These are phyloP conservation scores for Aspergillus saccharolyticus DNA, from an alignment of 495 filamentous ascomycete species.

Conservation along the genomic window DNA sequence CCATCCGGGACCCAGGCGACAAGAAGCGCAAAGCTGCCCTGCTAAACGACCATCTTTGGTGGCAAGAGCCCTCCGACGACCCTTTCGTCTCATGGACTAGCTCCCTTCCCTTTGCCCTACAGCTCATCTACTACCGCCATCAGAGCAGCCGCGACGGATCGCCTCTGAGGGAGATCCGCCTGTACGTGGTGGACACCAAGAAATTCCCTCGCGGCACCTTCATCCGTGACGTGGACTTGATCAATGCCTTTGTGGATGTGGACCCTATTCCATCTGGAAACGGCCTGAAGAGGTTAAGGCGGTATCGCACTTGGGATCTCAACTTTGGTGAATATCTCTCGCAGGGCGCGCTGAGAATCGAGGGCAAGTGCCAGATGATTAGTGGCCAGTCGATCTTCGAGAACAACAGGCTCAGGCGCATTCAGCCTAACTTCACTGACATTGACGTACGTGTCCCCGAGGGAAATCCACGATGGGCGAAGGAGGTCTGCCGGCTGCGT, in stretches of 20 bases:
- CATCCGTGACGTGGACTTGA: constrained; percentile 26
- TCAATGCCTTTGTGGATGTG: constrained; percentile 14
- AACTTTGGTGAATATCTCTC: constrained; percentile 38
- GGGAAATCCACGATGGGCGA: no score
- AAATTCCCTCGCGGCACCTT: constrained; percentile 26
- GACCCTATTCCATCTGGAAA: neutral
- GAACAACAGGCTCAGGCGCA: no score
- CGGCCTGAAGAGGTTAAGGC: constrained; percentile 10
- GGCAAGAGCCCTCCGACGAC: constrained; percentile 11
- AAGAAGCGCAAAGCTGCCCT: neutral
- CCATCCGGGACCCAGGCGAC: neutral
- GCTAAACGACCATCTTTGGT: constrained; percentile 27
- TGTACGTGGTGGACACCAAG: constrained; percentile 28
- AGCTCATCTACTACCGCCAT: constrained; percentile 28
- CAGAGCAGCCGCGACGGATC: constrained; percentile 3
- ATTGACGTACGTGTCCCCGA: no score
- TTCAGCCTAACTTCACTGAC: no score
- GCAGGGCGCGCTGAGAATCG: constrained; percentile 28
- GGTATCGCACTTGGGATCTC: constrained; percentile 10
- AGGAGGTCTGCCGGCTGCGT: no score
- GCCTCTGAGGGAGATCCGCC: constrained; percentile 20
- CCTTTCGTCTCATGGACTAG: constrained; percentile 37
- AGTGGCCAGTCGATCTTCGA: no score
- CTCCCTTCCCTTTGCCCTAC: constrained; percentile 32
- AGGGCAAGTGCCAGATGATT: constrained; percentile 11